Percentiles rank a stretch among this genome's conserved stretches.
phyloP scores from a whole-genome alignment of 2,329 filamentous ascomycete species.

The Colletotrichum musicola region DNA sequence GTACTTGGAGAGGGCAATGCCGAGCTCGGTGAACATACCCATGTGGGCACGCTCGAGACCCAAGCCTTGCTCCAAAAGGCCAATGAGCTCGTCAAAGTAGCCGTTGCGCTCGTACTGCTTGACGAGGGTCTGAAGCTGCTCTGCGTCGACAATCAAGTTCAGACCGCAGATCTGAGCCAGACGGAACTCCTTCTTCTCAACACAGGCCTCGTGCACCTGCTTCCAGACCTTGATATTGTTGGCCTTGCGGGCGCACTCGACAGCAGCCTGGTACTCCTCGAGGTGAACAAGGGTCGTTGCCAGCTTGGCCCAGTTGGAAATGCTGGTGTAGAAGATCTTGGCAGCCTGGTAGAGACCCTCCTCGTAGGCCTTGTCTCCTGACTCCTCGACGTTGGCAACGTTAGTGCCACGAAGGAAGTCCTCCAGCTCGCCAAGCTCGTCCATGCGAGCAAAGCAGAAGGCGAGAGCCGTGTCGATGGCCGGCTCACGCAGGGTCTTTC shows the following conservation, averaged over 20 bases:
- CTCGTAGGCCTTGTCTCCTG: slow-evolving; percentile 96
- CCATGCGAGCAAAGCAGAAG: slow-evolving; percentile 91
- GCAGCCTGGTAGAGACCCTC: slow-evolving; percentile 95
- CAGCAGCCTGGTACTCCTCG: slow-evolving; percentile 95
- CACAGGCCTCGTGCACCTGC: slow-evolving; percentile 96
- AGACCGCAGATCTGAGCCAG: slow-evolving; percentile 98
- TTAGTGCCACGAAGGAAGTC: slow-evolving; percentile 95
- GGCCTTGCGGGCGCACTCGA: slow-evolving; percentile 97
- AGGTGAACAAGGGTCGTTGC: slow-evolving; percentile 98
- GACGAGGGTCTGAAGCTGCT: slow-evolving; percentile 92
- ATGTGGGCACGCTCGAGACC: slow-evolving; percentile 93
- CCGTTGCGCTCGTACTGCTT: slow-evolving; percentile 97
- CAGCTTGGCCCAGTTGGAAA: slow-evolving; percentile 99
- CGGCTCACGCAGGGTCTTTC: slow-evolving; percentile 95
- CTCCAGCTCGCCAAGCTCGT: slow-evolving; percentile 92
- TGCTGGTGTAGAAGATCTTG: slow-evolving; percentile 96
- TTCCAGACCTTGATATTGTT: slow-evolving; percentile 99
- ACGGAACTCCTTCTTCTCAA: slow-evolving; percentile 98
- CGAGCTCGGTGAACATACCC: slow-evolving; percentile 96
- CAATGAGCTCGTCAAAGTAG: slow-evolving; percentile 98
- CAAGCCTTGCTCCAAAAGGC: slow-evolving; percentile 92
- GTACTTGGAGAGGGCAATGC: slow-evolving; percentile 93
- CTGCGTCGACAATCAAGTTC: slow-evolving; percentile 96
- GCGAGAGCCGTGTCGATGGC: slow-evolving; percentile 93
- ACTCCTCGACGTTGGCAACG: slow-evolving; percentile 95